Percentiles rank a stretch among this genome's conserved stretches.
These are phyloP conservation scores for Diaporthe ampelina DNA, from an alignment of 2,329 filamentous ascomycete species.

Conservation along the genomic window DNA sequence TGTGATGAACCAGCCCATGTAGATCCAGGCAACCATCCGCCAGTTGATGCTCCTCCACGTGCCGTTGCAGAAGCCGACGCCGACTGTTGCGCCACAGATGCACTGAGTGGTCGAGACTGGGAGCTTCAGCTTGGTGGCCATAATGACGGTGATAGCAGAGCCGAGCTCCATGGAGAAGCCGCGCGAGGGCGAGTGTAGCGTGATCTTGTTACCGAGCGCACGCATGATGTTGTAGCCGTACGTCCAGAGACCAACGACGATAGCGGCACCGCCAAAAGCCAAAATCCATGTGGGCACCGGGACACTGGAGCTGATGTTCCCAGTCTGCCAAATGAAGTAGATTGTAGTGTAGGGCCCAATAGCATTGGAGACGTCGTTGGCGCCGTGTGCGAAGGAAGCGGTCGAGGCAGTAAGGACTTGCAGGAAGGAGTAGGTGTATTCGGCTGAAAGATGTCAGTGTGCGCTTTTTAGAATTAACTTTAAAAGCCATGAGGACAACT, in stretches of 20 bases:
- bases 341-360: constrained; percentile 75
- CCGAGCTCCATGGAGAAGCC: constrained; percentile 72
- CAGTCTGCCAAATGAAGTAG: constrained; percentile 70
- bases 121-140: constrained; percentile 73
- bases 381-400: constrained; percentile 75
- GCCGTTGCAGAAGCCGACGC: constrained; percentile 73
- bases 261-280: constrained; percentile 49
- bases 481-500: neutral
- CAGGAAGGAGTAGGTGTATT: constrained; percentile 72
- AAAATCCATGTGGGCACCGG: constrained; percentile 73
- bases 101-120: constrained; percentile 77
- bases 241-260: constrained; percentile 69
- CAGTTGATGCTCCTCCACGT: constrained; percentile 72
- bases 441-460: constrained; percentile 51
- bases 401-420: constrained; percentile 73
- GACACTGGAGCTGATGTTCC: constrained; percentile 58
- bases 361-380: constrained; percentile 76
- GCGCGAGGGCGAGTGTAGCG: constrained; percentile 68
- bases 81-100: constrained; percentile 73
- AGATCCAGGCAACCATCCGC: constrained; percentile 73
- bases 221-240: constrained; percentile 76
- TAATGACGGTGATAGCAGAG: constrained; percentile 72
- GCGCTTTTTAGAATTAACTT: too few species aligned
- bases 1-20: constrained; percentile 72
- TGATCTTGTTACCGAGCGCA: constrained; percentile 70